Evolutionary conservation across 202 grass and related monocot species (phyloP), one percentile per base, ranked within the genome.

Genomic region (Musa balbisiana): DNA sequence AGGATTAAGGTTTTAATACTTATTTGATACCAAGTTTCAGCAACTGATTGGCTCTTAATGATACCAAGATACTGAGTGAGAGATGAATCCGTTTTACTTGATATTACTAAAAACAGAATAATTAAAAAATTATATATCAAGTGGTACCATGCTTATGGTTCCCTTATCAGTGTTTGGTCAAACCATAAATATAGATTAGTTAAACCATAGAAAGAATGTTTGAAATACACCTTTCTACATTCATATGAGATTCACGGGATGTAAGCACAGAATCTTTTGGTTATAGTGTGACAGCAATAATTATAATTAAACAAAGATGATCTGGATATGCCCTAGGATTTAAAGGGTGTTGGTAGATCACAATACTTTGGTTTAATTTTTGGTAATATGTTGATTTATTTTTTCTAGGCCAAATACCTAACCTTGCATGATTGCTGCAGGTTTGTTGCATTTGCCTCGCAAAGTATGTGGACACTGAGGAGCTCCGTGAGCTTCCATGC

Each of bases 361-460:
- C 26, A 11, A 26, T 65, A 11, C n/a, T 65, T 22, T 26, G 26
- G 1, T 65, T 26, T 26, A 26, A 14, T 14, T 65, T 3, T 65
- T 65, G 63, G 23, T 13, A 11, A 65, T 65, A 26, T 65, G 9
- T 65, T 26, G 2, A 27, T 22, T 65, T 2, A 12, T 2, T 65
- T 65, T 24, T 65, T 27, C 10, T 15, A 25, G 26, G 63, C 10
- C 9, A 13, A 65, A 65, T 65, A 27, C 10, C 63, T 65, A 2
- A 27, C 10, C 13, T 1, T 65, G 63, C 9, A 65, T 25, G 9
- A 23, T 20, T 26, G 20, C 63, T 65, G 63, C 74, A 92, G 92
- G 92, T 90, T 58, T 98, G 91, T 69, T 98, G 94, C 53, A 98
- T 98, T 52, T 98, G 92, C 78, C 84, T 98, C 72, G 91, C 86